phyloP scores from a whole-genome alignment of 805 yeast species.

The Blastobotrys chiropterorum region DNA sequence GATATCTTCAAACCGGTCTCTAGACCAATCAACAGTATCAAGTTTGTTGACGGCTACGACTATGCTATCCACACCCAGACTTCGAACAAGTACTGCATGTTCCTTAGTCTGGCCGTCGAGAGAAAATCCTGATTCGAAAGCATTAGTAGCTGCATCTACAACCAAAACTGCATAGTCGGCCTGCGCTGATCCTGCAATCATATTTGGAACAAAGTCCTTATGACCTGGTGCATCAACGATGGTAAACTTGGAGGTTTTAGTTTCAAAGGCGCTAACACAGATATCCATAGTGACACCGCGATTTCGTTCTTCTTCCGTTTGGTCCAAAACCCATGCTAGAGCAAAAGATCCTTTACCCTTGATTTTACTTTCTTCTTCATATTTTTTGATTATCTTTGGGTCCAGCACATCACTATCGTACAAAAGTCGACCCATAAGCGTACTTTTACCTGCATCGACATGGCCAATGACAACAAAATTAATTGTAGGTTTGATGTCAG shows the following conservation, averaged over 20 bases:
- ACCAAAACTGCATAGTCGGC: slow-evolving; percentile 72
- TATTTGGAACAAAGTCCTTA: slow-evolving; percentile 74
- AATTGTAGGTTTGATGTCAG: slow-evolving; percentile 42
- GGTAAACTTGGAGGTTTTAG: slow-evolving; percentile 48
- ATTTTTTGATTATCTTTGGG: slow-evolving; percentile 54
- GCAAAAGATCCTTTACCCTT: slow-evolving; percentile 76
- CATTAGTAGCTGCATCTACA: slow-evolving; percentile 58
- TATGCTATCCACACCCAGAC: slow-evolving; percentile 55
- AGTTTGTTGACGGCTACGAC: slow-evolving; percentile 65
- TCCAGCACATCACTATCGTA: slow-evolving; percentile 64
- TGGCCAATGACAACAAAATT: slow-evolving; percentile 82
- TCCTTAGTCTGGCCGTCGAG: slow-evolving; percentile 74
- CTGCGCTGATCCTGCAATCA: slow-evolving; percentile 77
- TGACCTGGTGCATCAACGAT: slow-evolving; percentile 86
- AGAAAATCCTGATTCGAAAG: slow-evolving; percentile 64
- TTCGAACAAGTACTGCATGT: slow-evolving; percentile 62
- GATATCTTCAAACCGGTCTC: slow-evolving; percentile 48
- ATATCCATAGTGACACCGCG: slow-evolving; percentile 79
- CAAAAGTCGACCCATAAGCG: slow-evolving; percentile 67
- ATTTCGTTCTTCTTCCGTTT: slow-evolving; percentile 64
- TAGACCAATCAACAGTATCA: slow-evolving; percentile 56
- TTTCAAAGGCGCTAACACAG: slow-evolving; percentile 61
- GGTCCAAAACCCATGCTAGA: slow-evolving; percentile 81
- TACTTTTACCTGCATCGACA: slow-evolving; percentile 81
- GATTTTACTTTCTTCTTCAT: slow-evolving; percentile 56